Evolutionary conservation across 495 filamentous ascomycete genomes (phyloP).

Genomic region (Penicillium riverlandense): DNA sequence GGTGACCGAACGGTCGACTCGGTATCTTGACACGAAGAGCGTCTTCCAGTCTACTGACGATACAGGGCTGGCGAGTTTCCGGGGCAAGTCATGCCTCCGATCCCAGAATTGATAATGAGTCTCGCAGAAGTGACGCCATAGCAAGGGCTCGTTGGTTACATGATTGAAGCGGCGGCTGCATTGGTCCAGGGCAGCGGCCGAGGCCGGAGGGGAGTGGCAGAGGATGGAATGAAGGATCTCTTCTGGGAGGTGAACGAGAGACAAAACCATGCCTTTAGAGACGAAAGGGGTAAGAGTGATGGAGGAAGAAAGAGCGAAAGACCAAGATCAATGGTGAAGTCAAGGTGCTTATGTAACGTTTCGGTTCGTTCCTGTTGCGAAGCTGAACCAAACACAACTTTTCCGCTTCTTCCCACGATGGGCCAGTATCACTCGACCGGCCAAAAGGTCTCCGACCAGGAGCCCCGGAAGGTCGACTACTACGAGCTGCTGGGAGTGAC

Average conservation of each 20-base stretch:
- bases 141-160: slow-evolving; percentile 58
- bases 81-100: slow-evolving; percentile 51
- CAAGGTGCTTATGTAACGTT: too few species aligned
- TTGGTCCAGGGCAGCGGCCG: slow-evolving; percentile 41
- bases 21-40: slow-evolving; percentile 56
- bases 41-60: slow-evolving; percentile 68
- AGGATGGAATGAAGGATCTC: slow-evolving; percentile 70
- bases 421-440: slow-evolving; percentile 71
- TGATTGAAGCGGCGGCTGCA: slow-evolving; percentile 58
- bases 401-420: slow-evolving; percentile 42
- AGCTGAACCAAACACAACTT: too few species aligned
- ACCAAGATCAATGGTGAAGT: not conserved
- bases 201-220: slow-evolving; percentile 46
- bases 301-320: not conserved
- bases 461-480: slow-evolving; percentile 67
- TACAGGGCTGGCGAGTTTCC: slow-evolving; percentile 45
- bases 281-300: not conserved
- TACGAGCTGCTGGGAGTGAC: slow-evolving; percentile 81
- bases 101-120: slow-evolving; percentile 67
- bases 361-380: too few species aligned
- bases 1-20: slow-evolving; percentile 47
- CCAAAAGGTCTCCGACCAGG: slow-evolving; percentile 17
- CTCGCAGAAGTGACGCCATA: slow-evolving; percentile 75
- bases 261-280: slow-evolving; percentile 29
- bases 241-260: slow-evolving; percentile 52